Evolutionary conservation across 208 protist genomes (phyloP), one percentile per base, ranked within the genome.

Genomic region (Leishmania major): DNA sequence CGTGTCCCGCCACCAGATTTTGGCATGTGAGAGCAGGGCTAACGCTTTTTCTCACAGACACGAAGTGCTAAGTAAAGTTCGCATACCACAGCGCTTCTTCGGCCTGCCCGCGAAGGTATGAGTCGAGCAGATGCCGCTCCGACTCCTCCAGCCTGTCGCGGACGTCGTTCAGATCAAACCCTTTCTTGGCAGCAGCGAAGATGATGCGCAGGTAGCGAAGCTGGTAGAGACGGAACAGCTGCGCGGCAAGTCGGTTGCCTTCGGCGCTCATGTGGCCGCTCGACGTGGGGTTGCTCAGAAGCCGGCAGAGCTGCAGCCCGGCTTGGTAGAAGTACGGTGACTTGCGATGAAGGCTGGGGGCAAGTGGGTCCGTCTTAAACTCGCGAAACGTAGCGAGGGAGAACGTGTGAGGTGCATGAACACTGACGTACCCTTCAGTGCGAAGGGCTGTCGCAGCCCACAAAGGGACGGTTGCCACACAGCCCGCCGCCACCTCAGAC

Each of bases 301-400:
- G 89, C 13, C 81, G 82, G 72, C 87, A 91, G 37, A 94, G 78
- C 43, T 73, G 53, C 74, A 96, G 84, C 4, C 93, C 93, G 15
- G 84, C 82, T 64, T 94, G 89, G 81, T 93, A 94, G 80, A 90
- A 96, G 82, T 91, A 90, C 17, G 93, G 91, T 10, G 91, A 95
- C 80, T 92, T 93, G 55, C 59, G 84, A 53, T 84, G 69, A 40
- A 96, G 85, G 85, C 82, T 96, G 1, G 90, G 89, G 2, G 91
- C 91, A 25, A 95, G 83, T 11, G 93, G 84, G 67, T 96, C 91
- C 62, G 88, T 96, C 74, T 94, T 94, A 73, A 96, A 96, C 83
- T 96, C 91, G 53, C 90, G 88, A 81, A 96, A 96, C 19, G 90
- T 89, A 70, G 82, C 62, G 40, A 91, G 88, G n/a, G 84, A 87